phyloP scores from a whole-genome alignment of 2,329 filamentous ascomycete species.

The Arthrinium puccinioides region DNA sequence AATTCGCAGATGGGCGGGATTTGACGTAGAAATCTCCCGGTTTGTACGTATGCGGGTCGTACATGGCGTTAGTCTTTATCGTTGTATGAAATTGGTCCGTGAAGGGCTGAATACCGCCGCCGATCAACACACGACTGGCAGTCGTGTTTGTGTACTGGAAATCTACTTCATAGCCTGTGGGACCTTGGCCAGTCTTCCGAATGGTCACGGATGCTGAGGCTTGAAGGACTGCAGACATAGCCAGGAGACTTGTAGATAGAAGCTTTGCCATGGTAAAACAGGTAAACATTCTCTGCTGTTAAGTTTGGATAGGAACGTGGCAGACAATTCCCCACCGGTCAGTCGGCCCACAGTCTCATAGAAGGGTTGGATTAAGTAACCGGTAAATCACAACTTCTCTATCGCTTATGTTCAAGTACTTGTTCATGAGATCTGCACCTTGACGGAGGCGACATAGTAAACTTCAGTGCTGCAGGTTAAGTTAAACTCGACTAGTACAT shows the following conservation, averaged over 20 bases:
- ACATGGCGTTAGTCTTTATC: conserved; percentile 11
- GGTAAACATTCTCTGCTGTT: no score
- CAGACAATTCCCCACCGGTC: no score
- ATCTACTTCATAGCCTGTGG: conserved; percentile 5
- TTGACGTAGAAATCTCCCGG: conserved; percentile 19
- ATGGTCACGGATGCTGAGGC: conserved; percentile 5
- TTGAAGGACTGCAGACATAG: neutral
- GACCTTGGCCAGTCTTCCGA: conserved; percentile 2
- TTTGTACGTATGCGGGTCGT: conserved; percentile 17
- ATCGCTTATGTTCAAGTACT: no score
- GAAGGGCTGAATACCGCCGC: conserved; percentile 17
- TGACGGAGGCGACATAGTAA: no score
- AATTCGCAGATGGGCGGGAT: conserved; percentile 8
- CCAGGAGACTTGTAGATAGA: neutral
- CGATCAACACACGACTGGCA: conserved; percentile 13
- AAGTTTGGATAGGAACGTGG: no score
- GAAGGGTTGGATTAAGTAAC: no score
- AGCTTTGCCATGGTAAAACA: neutral
- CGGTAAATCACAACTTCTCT: no score
- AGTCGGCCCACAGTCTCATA: no score
- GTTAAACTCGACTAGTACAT: no score
- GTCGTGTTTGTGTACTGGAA: conserved; percentile 4
- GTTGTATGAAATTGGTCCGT: conserved; percentile 20
- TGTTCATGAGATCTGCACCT: no score
- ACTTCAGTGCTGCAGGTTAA: no score